These are phyloP conservation scores for Phytophthora citrophthora DNA, from an alignment of 352 stramenopile genomes.

Conservation along the genomic window DNA sequence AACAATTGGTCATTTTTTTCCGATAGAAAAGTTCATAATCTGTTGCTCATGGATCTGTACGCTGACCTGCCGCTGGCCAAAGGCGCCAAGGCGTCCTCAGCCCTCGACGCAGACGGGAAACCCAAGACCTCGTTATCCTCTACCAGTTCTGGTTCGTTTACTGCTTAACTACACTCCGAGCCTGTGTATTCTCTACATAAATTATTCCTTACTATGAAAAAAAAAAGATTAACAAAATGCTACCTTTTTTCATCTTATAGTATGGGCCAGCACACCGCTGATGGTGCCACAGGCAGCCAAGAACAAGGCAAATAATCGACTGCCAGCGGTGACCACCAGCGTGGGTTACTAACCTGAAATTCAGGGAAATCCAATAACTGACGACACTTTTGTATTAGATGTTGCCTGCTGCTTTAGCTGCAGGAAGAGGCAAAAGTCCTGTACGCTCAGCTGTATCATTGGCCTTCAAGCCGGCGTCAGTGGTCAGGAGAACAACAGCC, in stretches of 20 bases:
- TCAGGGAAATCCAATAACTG: not conserved
- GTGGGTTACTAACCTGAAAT: constrained; percentile 28
- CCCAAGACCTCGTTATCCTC: constrained; percentile 42
- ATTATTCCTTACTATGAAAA: constrained; percentile 1
- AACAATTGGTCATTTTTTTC: constrained; percentile 9
- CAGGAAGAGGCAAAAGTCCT: constrained; percentile 48
- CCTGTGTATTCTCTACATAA: not conserved
- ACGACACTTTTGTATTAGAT: constrained; percentile 38
- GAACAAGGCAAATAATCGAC: constrained; percentile 27
- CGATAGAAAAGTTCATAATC: not conserved
- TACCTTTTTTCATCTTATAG: constrained; percentile 36
- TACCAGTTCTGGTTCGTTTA: constrained; percentile 35
- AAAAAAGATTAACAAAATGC: not conserved
- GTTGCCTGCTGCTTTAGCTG: constrained; percentile 54
- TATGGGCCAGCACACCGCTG: constrained; percentile 56
- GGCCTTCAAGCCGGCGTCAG: constrained; percentile 63
- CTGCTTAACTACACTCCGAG: not conserved
- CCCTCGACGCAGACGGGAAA: constrained; percentile 58
- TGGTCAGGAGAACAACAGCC: constrained; percentile 41
- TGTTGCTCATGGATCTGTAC: constrained; percentile 77
- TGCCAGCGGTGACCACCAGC: constrained; percentile 17
- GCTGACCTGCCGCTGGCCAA: constrained; percentile 76
- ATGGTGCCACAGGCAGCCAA: constrained; percentile 61
- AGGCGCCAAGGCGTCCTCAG: constrained; percentile 52
- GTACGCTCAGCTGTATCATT: constrained; percentile 43